Percentiles rank a stretch among this genome's conserved stretches.
These are phyloP conservation scores for Clonostachys chloroleuca DNA, from an alignment of 2,329 filamentous ascomycete species.

Conservation along the genomic window DNA sequence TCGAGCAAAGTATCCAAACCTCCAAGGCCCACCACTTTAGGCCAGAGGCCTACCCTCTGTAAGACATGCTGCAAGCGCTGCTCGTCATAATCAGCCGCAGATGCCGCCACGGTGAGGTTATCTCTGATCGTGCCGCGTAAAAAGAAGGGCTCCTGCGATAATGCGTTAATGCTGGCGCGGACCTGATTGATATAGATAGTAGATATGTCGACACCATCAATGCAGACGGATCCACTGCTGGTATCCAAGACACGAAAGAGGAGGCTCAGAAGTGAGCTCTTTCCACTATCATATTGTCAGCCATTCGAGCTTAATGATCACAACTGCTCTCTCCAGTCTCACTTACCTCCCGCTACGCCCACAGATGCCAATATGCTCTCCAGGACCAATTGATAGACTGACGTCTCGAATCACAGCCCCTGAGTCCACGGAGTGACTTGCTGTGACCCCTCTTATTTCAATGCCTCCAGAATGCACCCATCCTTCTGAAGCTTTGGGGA, in stretches of 20 bases:
- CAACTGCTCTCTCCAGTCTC: no score
- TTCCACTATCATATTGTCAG: slow-evolving; percentile 20
- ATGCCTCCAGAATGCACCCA: slow-evolving; percentile 8
- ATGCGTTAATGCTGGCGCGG: slow-evolving; percentile 35
- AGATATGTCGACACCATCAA: slow-evolving; percentile 33
- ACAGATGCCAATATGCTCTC: slow-evolving; percentile 21
- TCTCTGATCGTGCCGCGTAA: slow-evolving; percentile 29
- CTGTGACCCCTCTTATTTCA: slow-evolving; percentile 14
- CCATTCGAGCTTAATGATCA: background rate
- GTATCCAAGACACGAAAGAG: slow-evolving; percentile 31
- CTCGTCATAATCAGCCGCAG: slow-evolving; percentile 21
- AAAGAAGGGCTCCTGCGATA: slow-evolving; percentile 47
- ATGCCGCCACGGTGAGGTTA: slow-evolving; percentile 28
- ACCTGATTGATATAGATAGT: slow-evolving; percentile 29
- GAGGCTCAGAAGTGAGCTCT: slow-evolving; percentile 29
- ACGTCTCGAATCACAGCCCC: slow-evolving; percentile 10
- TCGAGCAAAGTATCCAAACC: slow-evolving; percentile 26
- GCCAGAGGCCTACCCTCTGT: slow-evolving; percentile 15
- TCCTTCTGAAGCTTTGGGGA: slow-evolving; percentile 7
- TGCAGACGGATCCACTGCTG: slow-evolving; percentile 19
- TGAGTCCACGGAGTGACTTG: slow-evolving; percentile 14
- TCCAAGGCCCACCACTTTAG: slow-evolving; percentile 11
- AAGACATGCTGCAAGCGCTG: slow-evolving; percentile 28
- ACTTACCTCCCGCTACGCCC: slow-evolving; percentile 20
- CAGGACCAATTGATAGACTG: slow-evolving; percentile 13